phyloP scores from a whole-genome alignment of 1,284 basidiomycete species.

The Ustilago tritici region DNA sequence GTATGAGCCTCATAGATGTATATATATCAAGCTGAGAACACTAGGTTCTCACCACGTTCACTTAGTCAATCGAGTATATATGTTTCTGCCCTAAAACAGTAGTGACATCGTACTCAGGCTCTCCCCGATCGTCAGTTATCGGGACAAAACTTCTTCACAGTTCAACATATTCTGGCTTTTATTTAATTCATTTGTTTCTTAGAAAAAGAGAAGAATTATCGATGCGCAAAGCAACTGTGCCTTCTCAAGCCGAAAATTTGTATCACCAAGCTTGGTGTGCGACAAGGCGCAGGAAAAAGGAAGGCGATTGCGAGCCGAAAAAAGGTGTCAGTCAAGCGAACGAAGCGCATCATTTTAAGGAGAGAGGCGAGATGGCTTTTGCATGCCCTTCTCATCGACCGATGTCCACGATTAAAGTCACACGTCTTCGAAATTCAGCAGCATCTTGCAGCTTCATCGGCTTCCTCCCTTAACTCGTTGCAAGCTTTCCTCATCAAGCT shows the following conservation, averaged over 20 bases:
- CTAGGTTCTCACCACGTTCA: too few species aligned
- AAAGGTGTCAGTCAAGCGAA: neutral
- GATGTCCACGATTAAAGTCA: conserved; percentile 21
- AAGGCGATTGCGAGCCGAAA: neutral
- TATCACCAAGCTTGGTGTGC: conserved; percentile 2
- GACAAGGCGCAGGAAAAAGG: neutral
- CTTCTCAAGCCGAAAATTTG: neutral
- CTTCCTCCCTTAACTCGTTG: neutral
- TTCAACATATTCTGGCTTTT: too few species aligned
- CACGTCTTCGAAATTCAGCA: conserved; percentile 1
- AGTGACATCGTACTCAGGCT: too few species aligned
- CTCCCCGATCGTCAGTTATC: too few species aligned
- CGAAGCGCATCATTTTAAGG: too few species aligned
- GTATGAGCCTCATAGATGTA: too few species aligned
- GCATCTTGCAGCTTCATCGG: conserved; percentile 3
- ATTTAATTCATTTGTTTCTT: neutral
- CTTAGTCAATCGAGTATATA: too few species aligned
- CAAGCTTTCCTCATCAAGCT: neutral
- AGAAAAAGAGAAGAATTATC: neutral
- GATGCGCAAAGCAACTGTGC: neutral
- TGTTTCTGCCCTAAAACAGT: too few species aligned
- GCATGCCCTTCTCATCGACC: conserved; percentile 17
- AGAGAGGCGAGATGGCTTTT: conserved; percentile 5
- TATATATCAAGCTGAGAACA: too few species aligned
- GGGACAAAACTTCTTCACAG: too few species aligned